Evolutionary conservation across 1,139 yeast genomes (phyloP), one percentile per base, ranked within the genome.

Genomic region (Groenewaldozyma auringiensis): DNA sequence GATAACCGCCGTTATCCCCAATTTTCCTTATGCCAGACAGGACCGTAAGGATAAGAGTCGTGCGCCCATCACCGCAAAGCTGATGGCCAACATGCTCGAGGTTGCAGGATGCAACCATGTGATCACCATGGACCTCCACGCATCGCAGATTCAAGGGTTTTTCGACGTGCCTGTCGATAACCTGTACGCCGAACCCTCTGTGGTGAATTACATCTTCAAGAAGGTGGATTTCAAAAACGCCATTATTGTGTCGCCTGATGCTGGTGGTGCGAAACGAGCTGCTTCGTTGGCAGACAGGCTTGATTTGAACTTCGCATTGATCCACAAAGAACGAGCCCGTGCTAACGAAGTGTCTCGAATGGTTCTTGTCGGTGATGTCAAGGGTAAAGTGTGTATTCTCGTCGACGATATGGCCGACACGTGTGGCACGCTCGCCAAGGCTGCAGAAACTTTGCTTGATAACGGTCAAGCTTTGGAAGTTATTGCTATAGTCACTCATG

Each of bases 321-420:
- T 92, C 59, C 98, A 92, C 68, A 92, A 92, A 68, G 98, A 92
- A 69, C 79, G 98, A 61, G 94, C 92, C 38, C 76, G 89, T 53
- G 96, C 97, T 40, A 92, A 92, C 65, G 96, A 88, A 64, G 95
- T 89, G 27, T 79, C 89, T 37, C 76, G 87, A 60, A 89, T 89
- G 98, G 96, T 92, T 22, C 76, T 92, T 46, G 98, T 92, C 44
- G 98, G 98, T 54, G 97, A 92, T 65, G 98, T 92, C 35, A 70
- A 82, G 9, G 83, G 81, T 55, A 88, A 88, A 67, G 78, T 84
- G 44, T 89, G 97, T 67, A 75, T 92, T 48, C 78, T 92, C 55
- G 94, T 92, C 39, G 98, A 92, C 68, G 98, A 92, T 64, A 89
- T 92, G 95, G 98, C 97, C 42, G 98, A 92, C 64, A 92, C 98